Conservation (phyloP, 225 moss, liverwort and hornwort species). For the Marchantia paleacea region DNA sequence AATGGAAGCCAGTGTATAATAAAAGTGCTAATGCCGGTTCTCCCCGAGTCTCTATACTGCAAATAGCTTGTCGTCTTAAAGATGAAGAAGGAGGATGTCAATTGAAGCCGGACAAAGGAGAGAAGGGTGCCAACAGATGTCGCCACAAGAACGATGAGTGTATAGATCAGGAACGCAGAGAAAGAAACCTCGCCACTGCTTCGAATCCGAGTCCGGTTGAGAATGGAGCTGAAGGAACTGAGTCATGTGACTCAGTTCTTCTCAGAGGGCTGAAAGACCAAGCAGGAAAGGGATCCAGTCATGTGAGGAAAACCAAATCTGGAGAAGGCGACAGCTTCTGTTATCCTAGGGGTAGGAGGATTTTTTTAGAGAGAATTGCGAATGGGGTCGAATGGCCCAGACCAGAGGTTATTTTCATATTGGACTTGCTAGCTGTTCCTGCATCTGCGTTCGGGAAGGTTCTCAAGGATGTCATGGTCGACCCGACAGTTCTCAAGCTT, state of each 20-base stretch:
- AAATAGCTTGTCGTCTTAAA: conserved; percentile 69
- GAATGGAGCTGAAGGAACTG: conserved; percentile 3
- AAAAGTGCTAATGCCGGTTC: conserved; percentile 24
- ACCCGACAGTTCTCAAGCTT: conserved; percentile 68
- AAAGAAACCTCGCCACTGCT: not conserved
- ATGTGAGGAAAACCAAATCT: not conserved
- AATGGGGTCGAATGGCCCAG: not conserved
- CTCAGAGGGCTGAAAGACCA: not conserved
- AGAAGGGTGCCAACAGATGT: not conserved
- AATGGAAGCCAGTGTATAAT: conserved; percentile 81
- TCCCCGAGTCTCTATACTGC: conserved; percentile 79
- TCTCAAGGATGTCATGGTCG: conserved; percentile 69
- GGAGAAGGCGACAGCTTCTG: not conserved
- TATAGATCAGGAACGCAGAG: not conserved
- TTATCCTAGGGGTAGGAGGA: not conserved
- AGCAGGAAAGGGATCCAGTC: not conserved
- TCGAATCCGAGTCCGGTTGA: not conserved
- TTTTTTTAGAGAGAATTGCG: not conserved
- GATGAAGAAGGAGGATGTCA: conserved; percentile 35
- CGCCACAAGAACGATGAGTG: not conserved
- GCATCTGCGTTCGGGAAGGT: conserved; percentile 51
- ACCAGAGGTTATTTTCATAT: conserved; percentile 66
- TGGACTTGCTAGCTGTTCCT: conserved; percentile 76
- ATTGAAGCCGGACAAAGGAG: not conserved
- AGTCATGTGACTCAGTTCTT: not conserved